Base-by-base conservation (phyloP, 805 yeast species). In the Saccharomycopsis sp. region DNA sequence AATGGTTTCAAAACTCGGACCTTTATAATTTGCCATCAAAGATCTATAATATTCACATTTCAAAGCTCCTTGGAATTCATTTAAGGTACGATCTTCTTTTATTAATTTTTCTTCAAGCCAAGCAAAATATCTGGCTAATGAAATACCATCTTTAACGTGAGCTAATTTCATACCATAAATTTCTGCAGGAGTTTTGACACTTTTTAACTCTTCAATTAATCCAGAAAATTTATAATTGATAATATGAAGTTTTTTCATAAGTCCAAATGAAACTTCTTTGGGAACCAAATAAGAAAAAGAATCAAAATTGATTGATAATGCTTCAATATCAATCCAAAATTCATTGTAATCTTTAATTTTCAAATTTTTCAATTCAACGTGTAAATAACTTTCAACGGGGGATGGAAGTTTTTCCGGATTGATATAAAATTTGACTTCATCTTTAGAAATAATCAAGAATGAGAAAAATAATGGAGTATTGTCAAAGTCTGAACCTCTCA, bases 401-500 rank as follows among this genome's bases (percentile, higher is more conserved):
- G 23, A 21, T 17, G 38, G 25, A 9, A 46, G 9, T 17, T 47
- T 46, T 8, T 29, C 31, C 3, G 36, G 17, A 28, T 43, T 26
- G 18, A 46, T 35, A 29, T 46, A 46, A 17, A 46, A 38, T 12
- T 31, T 21, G 8, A 44, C 44, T 18, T 41, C 42, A 19, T 37
- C 21, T 21, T 25, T 19, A 21, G 46, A 37, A 13, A 67, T 47
- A 1, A 71, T 57, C 2, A 74, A 63, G 51, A 77, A 82, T 4
- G 89, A 66, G 59, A 77, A 86, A 56, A 89, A 92, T 2, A 87
- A 88, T 0, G 97, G 96, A 52, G 79, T 79, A 55, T 69, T 87
- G 3, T 78, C 79, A 42, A 89, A 78, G 56, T 89, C 97, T 15
- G 69, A 71, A 5, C 67, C 66, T 49, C 98, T 74, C 42, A 89